These are phyloP conservation scores for Chalaropsis thielavioides DNA, from an alignment of 2,329 filamentous ascomycete genomes.

Conservation along the genomic window DNA sequence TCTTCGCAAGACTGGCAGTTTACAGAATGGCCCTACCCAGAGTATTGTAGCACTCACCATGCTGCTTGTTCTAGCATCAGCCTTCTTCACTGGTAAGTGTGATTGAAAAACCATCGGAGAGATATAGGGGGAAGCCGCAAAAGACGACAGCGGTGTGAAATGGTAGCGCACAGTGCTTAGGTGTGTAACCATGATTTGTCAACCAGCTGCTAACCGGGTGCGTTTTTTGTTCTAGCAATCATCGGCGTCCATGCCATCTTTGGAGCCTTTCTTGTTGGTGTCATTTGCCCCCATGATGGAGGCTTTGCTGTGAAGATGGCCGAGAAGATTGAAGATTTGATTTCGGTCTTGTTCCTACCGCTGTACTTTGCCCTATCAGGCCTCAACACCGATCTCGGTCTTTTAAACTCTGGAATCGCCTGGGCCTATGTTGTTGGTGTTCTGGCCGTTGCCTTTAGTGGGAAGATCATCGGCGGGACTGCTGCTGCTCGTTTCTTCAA, in stretches of 20 bases:
- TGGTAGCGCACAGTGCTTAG: neutral
- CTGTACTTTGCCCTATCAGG: constrained; percentile 91
- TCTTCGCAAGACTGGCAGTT: constrained; percentile 55
- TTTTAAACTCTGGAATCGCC: constrained; percentile 64
- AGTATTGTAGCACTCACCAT: constrained; percentile 70
- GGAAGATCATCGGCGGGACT: constrained; percentile 72
- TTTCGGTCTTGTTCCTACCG: constrained; percentile 69
- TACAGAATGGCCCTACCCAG: constrained; percentile 81
- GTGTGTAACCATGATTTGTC: too few species aligned
- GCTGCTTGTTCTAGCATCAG: constrained; percentile 59
- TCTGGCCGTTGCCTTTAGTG: constrained; percentile 64
- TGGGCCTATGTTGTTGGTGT: constrained; percentile 87
- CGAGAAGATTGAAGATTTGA: constrained; percentile 86
- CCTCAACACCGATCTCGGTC: constrained; percentile 71
- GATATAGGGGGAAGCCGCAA: neutral
- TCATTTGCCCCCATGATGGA: constrained; percentile 81
- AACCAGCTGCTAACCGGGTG: too few species aligned
- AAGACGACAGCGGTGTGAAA: neutral
- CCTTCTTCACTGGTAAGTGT: constrained; percentile 56
- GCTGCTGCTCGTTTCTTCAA: constrained; percentile 62
- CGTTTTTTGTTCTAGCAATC: constrained; percentile 34
- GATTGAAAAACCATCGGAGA: neutral
- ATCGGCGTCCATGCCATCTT: constrained; percentile 94
- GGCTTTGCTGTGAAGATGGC: constrained; percentile 84
- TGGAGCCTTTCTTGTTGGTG: constrained; percentile 73